Conservation (phyloP, 345 rosid genomes). For the Eucalyptus curtisii region DNA sequence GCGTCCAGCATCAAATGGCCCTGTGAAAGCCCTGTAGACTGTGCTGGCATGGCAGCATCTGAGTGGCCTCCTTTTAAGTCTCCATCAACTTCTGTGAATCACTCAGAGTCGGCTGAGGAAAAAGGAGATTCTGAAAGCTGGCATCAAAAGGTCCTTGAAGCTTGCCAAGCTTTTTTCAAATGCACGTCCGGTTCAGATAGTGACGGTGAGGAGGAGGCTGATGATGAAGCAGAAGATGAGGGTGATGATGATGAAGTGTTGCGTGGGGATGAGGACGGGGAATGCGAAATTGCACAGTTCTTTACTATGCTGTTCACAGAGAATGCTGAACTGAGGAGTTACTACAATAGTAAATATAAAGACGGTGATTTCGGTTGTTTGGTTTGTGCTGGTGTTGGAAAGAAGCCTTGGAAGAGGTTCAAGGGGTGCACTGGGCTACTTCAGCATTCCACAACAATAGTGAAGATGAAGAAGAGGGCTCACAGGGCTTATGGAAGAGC, state of each 20-base stretch:
- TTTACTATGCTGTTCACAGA: constrained; percentile 31
- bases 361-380: constrained; percentile 55
- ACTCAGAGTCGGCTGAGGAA: neutral
- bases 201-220: neutral
- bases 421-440: constrained; percentile 52
- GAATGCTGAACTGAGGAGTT: constrained; percentile 37
- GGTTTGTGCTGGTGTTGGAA: constrained; percentile 51
- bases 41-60: neutral
- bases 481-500: constrained; percentile 60
- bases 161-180: constrained; percentile 33
- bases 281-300: constrained; percentile 21
- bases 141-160: constrained; percentile 23
- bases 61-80: neutral
- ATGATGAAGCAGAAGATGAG: neutral
- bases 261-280: neutral
- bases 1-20: constrained; percentile 3
- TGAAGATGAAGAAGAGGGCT: constrained; percentile 36
- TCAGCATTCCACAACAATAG: constrained; percentile 41
- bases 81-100: neutral
- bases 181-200: neutral
- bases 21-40: neutral
- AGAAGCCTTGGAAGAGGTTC: constrained; percentile 31
- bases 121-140: constrained; percentile 12
- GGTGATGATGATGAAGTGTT: neutral
- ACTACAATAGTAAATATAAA: constrained; percentile 30